phyloP scores from a whole-genome alignment of 2,329 filamentous ascomycete species.

The Fusarium keratoplasticum region DNA sequence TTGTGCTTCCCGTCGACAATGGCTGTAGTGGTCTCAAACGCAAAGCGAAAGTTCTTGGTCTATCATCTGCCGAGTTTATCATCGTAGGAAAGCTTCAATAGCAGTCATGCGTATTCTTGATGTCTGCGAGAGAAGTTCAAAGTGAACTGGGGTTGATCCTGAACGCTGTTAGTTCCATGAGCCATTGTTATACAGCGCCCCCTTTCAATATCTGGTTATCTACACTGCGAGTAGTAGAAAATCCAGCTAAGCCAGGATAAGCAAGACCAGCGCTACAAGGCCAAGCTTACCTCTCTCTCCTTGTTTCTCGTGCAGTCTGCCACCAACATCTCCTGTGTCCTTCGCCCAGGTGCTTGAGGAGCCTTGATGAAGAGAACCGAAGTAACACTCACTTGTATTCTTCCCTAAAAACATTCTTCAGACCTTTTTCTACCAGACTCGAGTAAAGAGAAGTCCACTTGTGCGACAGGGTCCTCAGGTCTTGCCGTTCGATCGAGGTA shows the following conservation, averaged over 20 bases:
- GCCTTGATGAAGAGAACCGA: neutral
- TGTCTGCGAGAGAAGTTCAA: neutral
- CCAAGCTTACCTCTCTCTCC: neutral
- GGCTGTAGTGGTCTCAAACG: neutral
- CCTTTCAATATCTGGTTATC: neutral
- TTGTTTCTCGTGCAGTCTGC: neutral
- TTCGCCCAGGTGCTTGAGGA: neutral
- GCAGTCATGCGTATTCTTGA: neutral
- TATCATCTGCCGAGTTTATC: neutral
- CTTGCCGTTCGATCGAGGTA: neutral
- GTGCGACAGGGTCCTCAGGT: neutral
- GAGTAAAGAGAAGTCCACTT: neutral
- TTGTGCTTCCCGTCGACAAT: neutral
- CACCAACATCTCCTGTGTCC: neutral
- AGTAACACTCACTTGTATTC: neutral
- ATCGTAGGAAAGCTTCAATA: neutral
- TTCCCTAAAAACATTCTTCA: neutral
- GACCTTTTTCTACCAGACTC: neutral
- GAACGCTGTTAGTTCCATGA: neutral
- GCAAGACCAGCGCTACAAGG: neutral
- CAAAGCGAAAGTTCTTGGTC: neutral
- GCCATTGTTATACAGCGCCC: neutral
- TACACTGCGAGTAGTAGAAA: neutral
- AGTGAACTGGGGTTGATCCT: neutral
- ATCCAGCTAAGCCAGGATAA: neutral